Base-by-base conservation (phyloP, 257 asterid genomes). In the Nicotiana knightiana region DNA sequence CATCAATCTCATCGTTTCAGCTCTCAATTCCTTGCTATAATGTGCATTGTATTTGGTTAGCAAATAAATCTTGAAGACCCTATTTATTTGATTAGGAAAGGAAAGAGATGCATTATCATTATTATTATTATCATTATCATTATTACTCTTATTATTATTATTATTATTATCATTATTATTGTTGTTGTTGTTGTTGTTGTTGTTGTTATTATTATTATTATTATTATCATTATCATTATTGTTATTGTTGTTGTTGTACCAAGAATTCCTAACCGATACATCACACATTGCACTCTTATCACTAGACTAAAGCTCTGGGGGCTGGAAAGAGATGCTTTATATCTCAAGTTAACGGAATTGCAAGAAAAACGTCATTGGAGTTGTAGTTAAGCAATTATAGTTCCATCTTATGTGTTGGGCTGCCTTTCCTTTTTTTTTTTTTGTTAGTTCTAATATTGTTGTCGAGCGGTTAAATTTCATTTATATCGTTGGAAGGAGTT, bases 401-500 rank as follows among this genome's bases (percentile, higher is more conserved):
- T 16, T 51, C 17, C 26, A 16, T 53, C 64, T 53, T 43, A 51
- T 53, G 43, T 75, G 64, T 62, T 53, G 63, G 35, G 80, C 28
- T 16, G 46, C 33, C 46, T 28, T 43, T 67, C 67, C 1, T 2
- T 59, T 3, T 26, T 75, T 51, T 2, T 2, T 59, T 5, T 26
- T 75, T 51, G 0, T 48, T 75, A 43, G 12, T 75, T 11, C 17
- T 15, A 62, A 53, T 81, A 35, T 35, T 67, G 76, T 43, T 9
- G 68, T 67, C 24, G 30, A 67, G 76, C 13, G 4, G 63, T 71
- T 51, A 16, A 28, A 28, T 46, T 75, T 75, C 62, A 26, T 16
- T 55, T 39, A 55, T 73, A 24, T 39, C 79, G 68, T 77, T 30
- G 48, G 35, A 46, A 59, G 54, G 65, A 59, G 76, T 83, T 88